Evolutionary conservation across 2,329 filamentous ascomycete species (phyloP).

Genomic region (Sphaerulina musiva): DNA sequence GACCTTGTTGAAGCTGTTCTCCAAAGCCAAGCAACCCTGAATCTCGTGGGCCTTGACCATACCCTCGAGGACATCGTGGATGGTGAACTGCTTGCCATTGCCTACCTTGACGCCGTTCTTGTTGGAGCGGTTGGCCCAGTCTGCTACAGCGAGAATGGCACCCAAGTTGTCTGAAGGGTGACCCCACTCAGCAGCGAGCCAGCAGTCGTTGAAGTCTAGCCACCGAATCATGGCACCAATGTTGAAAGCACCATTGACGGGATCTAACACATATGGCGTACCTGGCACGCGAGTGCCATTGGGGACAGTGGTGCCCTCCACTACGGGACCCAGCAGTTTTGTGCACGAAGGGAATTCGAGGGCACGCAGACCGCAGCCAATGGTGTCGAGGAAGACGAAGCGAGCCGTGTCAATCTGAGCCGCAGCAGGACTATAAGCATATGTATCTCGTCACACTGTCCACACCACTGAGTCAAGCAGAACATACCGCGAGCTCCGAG

Average conservation of each 20-base stretch:
- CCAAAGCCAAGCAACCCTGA: slow-evolving; percentile 89
- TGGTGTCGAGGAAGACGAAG: slow-evolving; percentile 92
- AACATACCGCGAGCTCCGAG: slow-evolving; percentile 82
- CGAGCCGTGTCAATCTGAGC: slow-evolving; percentile 84
- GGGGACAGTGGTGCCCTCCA: slow-evolving; percentile 83
- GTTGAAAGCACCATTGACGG: slow-evolving; percentile 94
- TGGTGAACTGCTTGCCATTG: slow-evolving; percentile 71
- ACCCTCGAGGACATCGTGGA: slow-evolving; percentile 85
- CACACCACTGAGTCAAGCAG: too few species aligned
- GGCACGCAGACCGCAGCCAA: slow-evolving; percentile 93
- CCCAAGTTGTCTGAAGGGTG: slow-evolving; percentile 97
- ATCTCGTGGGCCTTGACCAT: slow-evolving; percentile 98
- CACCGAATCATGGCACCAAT: slow-evolving; percentile 98
- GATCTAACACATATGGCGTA: slow-evolving; percentile 89
- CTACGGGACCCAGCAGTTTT: slow-evolving; percentile 86
- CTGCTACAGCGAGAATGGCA: slow-evolving; percentile 90
- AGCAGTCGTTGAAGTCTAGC: slow-evolving; percentile 99
- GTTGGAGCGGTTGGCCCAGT: slow-evolving; percentile 96
- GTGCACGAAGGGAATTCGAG: slow-evolving; percentile 93
- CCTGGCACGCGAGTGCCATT: slow-evolving; percentile 88
- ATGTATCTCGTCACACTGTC: too few species aligned
- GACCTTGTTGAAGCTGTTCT: slow-evolving; percentile 99
- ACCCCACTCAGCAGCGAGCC: slow-evolving; percentile 97
- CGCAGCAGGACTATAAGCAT: slow-evolving; percentile 18
- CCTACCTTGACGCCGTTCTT: slow-evolving; percentile 69